phyloP scores from a whole-genome alignment of 2,329 filamentous ascomycete species.

The Ophiostoma angusticollis region DNA sequence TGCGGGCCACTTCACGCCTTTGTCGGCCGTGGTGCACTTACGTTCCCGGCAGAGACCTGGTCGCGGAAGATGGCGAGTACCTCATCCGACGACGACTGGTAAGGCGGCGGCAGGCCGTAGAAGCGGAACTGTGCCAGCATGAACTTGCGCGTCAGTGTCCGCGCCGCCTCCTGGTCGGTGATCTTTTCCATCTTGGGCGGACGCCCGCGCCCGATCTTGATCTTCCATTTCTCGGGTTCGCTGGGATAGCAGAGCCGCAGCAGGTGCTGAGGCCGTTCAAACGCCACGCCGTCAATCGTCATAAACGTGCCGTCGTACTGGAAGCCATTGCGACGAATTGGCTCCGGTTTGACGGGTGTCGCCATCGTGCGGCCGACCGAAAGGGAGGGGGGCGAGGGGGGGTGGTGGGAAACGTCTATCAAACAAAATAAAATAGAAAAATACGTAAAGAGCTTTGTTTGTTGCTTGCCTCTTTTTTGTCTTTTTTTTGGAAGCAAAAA shows the following conservation, averaged over 20 bases:
- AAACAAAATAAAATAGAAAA: not conserved
- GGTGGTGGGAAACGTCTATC: not conserved
- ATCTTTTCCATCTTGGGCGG: slow-evolving; percentile 17
- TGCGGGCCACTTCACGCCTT: too few relatives aligned
- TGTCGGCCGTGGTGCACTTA: too few relatives aligned
- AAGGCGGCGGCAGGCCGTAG: slow-evolving; percentile 15
- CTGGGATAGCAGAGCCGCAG: slow-evolving; percentile 15
- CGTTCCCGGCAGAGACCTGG: slow-evolving; percentile 12
- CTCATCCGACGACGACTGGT: slow-evolving; percentile 14
- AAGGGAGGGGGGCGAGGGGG: not conserved
- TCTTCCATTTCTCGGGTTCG: slow-evolving; percentile 15
- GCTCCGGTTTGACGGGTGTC: slow-evolving; percentile 11
- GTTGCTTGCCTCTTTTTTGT: slow-evolving; percentile 10
- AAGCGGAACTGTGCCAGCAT: slow-evolving; percentile 15
- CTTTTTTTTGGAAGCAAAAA: slow-evolving; percentile 10
- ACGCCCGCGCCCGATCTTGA: slow-evolving; percentile 15
- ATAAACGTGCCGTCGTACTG: slow-evolving; percentile 18
- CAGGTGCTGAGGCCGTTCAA: slow-evolving; percentile 14
- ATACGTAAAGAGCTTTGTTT: slow-evolving; percentile 4
- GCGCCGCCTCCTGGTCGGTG: slow-evolving; percentile 12
- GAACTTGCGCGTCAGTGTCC: slow-evolving; percentile 13
- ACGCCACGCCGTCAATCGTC: slow-evolving; percentile 15
- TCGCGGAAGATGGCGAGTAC: slow-evolving; percentile 12
- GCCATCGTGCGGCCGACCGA: not conserved
- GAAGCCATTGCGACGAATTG: slow-evolving; percentile 20